Base-by-base conservation (phyloP, 805 yeast genomes). In the Blastobotrys attinorum region DNA sequence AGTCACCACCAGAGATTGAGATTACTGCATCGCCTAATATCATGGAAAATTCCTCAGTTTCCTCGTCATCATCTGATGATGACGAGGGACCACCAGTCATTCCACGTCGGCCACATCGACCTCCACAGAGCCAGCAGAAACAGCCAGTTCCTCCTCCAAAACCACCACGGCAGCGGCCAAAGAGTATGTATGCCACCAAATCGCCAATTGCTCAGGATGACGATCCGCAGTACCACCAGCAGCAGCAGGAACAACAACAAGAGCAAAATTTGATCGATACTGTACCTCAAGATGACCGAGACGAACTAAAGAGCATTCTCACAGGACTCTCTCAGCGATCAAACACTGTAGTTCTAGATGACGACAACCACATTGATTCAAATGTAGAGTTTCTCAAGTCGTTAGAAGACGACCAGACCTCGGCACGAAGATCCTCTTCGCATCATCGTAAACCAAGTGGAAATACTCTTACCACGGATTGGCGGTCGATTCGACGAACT, bases 381-480 rank as follows among this genome's bases (percentile, higher is more conserved):
- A 60, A 61, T 42, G 60, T 64, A 34, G 68, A 64, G 49, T 64
- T 64, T 39, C 44, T 64, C 42, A 57, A 62, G 32, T 48, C 62
- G 7, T 48, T 64, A 39, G 56, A 55, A 43, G 43, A 48, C 18
- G 57, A 53, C n/a, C 31, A 16, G 11, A 11, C 36, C 3, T 13
- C 13, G 21, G 10, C 10, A 5, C 36, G 36, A 8, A 29, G 39
- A 13, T 37, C 39, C 21, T 20, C 16, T 15, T 37, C 39, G 20
- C 27, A 21, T n/a, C 39, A 37, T 17, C 27, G 51, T 4, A 43
- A 42, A 34, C 23, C 46, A 16, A 48, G 51, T 37, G 39, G 29
- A 31, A 16, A 23, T 37, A 15, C 15, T 22, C 3, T 25, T 5
- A 16, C 21, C 36, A 31, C n/a, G n/a, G 29, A 25, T 15, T 16